Evolutionary conservation across 805 yeast genomes (phyloP).

Genomic region (Candida anglica): DNA sequence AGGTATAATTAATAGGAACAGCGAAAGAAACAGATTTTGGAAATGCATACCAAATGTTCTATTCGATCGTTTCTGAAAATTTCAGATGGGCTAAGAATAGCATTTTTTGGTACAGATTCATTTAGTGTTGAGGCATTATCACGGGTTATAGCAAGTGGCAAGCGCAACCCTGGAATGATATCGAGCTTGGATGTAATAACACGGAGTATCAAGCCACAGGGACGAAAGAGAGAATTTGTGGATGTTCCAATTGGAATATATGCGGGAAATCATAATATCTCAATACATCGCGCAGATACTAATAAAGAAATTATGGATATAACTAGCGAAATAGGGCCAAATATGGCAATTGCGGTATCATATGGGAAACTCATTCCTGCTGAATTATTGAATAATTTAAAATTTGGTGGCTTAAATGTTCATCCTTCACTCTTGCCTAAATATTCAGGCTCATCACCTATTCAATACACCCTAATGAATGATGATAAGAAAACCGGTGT

Average conservation of each 20-base stretch:
- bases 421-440: conserved; percentile 88
- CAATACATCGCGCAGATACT: conserved; percentile 50
- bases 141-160: conserved; percentile 3
- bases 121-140: conserved; percentile 59
- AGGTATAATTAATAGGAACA: no score
- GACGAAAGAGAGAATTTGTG: conserved; percentile 47
- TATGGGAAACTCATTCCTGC: conserved; percentile 81
- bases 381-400: conserved; percentile 42
- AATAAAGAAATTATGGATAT: conserved; percentile 30
- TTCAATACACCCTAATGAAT: conserved; percentile 73
- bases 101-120: conserved; percentile 76
- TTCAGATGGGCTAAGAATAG: no score
- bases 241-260: conserved; percentile 53
- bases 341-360: conserved; percentile 85
- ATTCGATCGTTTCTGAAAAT: no score
- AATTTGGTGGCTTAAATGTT: conserved; percentile 76
- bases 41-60: no score
- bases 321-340: conserved; percentile 28
- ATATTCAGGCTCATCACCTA: conserved; percentile 85
- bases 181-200: conserved; percentile 58
- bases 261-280: conserved; percentile 30
- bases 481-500: conserved; percentile 70
- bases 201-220: conserved; percentile 58
- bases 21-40: no score
- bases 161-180: conserved; percentile 13